Percentiles rank a stretch among this genome's conserved stretches.
phyloP scores from a whole-genome alignment of 306 rosid genomes.

The Lathyrus tuberosus region DNA sequence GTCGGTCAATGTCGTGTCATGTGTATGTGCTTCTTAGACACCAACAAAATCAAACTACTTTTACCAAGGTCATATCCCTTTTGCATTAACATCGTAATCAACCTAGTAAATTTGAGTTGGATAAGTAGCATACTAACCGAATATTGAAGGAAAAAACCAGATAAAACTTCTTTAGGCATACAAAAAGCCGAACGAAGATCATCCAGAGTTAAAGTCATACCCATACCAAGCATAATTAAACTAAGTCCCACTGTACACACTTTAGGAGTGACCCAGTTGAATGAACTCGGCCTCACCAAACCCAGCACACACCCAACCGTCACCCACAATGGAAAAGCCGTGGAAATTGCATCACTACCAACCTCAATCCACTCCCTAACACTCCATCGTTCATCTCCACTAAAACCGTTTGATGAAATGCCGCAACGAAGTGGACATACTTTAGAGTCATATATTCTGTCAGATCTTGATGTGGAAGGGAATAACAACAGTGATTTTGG shows the following conservation, averaged over 20 bases:
- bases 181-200: slow-evolving; percentile 74
- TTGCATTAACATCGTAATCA: no score
- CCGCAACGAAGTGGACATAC: slow-evolving; percentile 48
- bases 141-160: slow-evolving; percentile 73
- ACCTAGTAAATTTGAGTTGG: no score
- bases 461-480: not conserved
- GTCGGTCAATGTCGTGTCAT: no score
- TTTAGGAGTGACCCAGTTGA: slow-evolving; percentile 71
- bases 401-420: slow-evolving; percentile 53
- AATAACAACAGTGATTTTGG: not conserved
- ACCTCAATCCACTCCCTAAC: slow-evolving; percentile 63
- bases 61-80: no score
- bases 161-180: slow-evolving; percentile 70
- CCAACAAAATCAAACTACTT: no score
- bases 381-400: slow-evolving; percentile 39
- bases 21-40: no score
- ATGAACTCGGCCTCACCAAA: slow-evolving; percentile 52
- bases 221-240: slow-evolving; percentile 82
- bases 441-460: not conserved
- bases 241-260: slow-evolving; percentile 56
- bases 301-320: slow-evolving; percentile 72
- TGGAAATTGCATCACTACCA: slow-evolving; percentile 56
- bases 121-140: slow-evolving; percentile 52
- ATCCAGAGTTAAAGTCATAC: slow-evolving; percentile 78
- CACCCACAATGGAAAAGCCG: slow-evolving; percentile 81